Conservation (phyloP, 83 land plant genomes). For the Picea abies region DNA sequence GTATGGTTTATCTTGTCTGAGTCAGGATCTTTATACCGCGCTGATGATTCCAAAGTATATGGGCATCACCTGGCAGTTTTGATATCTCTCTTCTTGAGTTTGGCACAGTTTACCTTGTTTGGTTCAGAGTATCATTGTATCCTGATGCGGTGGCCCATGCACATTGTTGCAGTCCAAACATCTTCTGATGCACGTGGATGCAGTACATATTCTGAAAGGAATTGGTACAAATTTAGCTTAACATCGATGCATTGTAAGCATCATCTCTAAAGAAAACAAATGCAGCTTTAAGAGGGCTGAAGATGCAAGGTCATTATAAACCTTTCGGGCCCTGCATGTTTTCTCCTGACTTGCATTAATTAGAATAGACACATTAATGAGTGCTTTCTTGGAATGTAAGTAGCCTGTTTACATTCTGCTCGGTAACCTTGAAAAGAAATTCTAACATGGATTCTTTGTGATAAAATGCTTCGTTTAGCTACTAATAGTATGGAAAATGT, state of each 20-base stretch:
- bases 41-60: too few species aligned
- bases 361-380: background rate
- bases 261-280: background rate
- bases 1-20: constrained; percentile 66
- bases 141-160: background rate
- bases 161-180: too few species aligned
- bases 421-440: too few species aligned
- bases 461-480: too few species aligned
- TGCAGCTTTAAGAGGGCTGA: background rate
- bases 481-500: too few species aligned
- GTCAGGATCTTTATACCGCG: background rate
- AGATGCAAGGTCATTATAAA: background rate
- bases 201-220: background rate
- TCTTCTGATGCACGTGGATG: background rate
- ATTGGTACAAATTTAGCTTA: background rate
- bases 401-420: too few species aligned
- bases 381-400: background rate
- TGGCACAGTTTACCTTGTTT: constrained; percentile 64
- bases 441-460: too few species aligned
- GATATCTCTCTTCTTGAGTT: constrained; percentile 54
- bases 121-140: background rate
- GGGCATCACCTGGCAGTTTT: constrained; percentile 35
- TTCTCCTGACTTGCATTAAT: background rate
- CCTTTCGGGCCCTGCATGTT: background rate
- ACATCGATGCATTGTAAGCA: background rate